Base-by-base conservation (phyloP, 2,329 filamentous ascomycete species). In the Pseudocercospora musae region DNA sequence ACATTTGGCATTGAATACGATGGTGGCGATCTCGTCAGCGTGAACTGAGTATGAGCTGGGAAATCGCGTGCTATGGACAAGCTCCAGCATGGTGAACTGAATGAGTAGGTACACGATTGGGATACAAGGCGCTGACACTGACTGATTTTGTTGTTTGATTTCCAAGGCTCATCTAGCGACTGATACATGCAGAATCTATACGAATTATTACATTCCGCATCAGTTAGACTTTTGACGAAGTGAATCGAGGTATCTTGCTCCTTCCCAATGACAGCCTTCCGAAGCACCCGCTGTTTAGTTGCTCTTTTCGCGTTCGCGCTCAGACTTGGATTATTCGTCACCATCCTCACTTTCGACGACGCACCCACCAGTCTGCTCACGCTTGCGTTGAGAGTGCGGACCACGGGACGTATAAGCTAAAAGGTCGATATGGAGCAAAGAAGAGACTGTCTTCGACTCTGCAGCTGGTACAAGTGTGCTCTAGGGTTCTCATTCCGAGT, bases 1-100 rank as follows among this genome's bases (percentile, higher is more conserved):
- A 72, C 65, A 3, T 74, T 79, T 63, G 75, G 72, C 9, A 69
- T 78, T 57, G 65, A 69, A 31, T 73, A 74, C 64, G 76, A 78
- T 68, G 68, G 68, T 18, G 69, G 69, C n/a, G 69, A 71, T 57
- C 29, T 69, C 40, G 67, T 71, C 10, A 71, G 69, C 55, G n/a
- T 66, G 23, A 62, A 59, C 29, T 66, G 23, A 57, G 42, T 13
- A 20, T 55, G 53, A 20, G n/a, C 3, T 54, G 1, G 25, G n/a
- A 13, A 1, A 4, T 18, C 13, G 29, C 8, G n/a, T 13, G 18
- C 8, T 3, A 10, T 20, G 6, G 10, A 15, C 23, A 1, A 37
- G 29, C 25, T n/a, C 2, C n/a, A 37, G n/a, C 8, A 37, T 9
- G 18, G 50, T 4, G 13, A 8, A 40, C 9, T 15, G n/a, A 21